These are phyloP conservation scores for Pseudogymnoascus sp. DNA, from an alignment of 2,329 filamentous ascomycete species.

Conservation along the genomic window DNA sequence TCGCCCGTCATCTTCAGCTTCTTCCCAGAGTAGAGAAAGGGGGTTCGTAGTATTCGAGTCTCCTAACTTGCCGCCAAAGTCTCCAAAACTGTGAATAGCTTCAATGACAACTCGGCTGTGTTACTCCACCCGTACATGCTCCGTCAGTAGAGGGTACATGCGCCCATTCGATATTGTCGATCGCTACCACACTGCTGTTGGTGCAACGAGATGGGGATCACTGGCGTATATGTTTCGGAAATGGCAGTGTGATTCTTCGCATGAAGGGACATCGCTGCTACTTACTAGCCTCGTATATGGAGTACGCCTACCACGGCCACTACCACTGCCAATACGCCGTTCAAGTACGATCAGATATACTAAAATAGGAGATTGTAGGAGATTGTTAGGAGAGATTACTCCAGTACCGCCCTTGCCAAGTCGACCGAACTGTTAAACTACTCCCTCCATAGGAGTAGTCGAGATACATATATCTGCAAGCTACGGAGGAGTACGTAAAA, in stretches of 20 bases:
- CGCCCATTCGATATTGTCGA: background rate
- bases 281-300: background rate
- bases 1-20: background rate
- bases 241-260: background rate
- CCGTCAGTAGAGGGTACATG: background rate
- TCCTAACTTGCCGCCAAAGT: background rate
- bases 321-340: background rate
- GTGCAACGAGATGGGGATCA: background rate
- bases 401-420: background rate
- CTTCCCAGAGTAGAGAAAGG: background rate
- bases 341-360: background rate
- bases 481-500: background rate
- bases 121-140: background rate
- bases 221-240: slow-evolving; percentile 1
- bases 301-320: background rate
- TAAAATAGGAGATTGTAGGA: no score
- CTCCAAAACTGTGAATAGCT: background rate
- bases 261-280: background rate
- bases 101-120: slow-evolving; percentile 5
- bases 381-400: background rate
- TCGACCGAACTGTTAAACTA: background rate
- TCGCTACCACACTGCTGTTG: background rate
- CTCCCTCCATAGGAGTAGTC: background rate
- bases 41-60: background rate
- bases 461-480: background rate